Evolutionary conservation across 2,329 filamentous ascomycete genomes (phyloP).

Genomic region (Calonectria pseudoturangicola): DNA sequence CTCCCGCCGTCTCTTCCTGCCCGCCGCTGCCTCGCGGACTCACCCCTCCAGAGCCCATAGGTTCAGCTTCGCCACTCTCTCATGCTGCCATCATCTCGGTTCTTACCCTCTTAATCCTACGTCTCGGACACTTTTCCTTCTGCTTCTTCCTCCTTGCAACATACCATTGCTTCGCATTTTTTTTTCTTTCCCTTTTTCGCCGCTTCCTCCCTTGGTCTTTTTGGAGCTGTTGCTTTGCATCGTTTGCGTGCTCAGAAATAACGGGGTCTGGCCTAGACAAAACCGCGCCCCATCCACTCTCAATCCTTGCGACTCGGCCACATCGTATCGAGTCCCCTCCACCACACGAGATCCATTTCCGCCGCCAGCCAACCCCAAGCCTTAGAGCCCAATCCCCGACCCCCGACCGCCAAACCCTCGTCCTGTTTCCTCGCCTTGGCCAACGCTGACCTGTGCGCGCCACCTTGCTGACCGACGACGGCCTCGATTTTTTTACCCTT

Average conservation of each 20-base stretch:
- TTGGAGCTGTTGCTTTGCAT: slow-evolving; percentile 13
- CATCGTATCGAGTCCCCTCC: slow-evolving; percentile 52
- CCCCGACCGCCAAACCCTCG: slow-evolving; percentile 31
- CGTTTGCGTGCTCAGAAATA: slow-evolving; percentile 32
- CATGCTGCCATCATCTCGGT: slow-evolving; percentile 13
- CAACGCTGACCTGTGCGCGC: slow-evolving; percentile 36
- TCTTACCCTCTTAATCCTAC: slow-evolving; percentile 2
- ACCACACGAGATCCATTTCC: slow-evolving; percentile 49
- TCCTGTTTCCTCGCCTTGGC: slow-evolving; percentile 30
- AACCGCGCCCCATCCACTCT: slow-evolving; percentile 42
- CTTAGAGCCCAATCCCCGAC: slow-evolving; percentile 32
- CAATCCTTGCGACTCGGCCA: slow-evolving; percentile 42
- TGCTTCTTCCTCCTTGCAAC: slow-evolving; percentile 8
- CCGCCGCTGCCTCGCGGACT: slow-evolving; percentile 13
- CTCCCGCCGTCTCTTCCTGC: slow-evolving; percentile 16
- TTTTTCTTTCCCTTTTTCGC: slow-evolving; percentile 1
- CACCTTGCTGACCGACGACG: slow-evolving; percentile 38
- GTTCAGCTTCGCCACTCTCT: slow-evolving; percentile 31
- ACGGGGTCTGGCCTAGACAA: slow-evolving; percentile 48
- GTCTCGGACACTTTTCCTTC: slow-evolving; percentile 6
- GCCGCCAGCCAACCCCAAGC: slow-evolving; percentile 42
- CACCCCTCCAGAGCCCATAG: slow-evolving; percentile 18
- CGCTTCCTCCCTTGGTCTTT: background rate
- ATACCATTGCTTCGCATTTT: slow-evolving; percentile 17
- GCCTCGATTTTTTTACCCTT: slow-evolving; percentile 39